phyloP scores from a whole-genome alignment of 345 rosid genomes.

The Populus nigra region DNA sequence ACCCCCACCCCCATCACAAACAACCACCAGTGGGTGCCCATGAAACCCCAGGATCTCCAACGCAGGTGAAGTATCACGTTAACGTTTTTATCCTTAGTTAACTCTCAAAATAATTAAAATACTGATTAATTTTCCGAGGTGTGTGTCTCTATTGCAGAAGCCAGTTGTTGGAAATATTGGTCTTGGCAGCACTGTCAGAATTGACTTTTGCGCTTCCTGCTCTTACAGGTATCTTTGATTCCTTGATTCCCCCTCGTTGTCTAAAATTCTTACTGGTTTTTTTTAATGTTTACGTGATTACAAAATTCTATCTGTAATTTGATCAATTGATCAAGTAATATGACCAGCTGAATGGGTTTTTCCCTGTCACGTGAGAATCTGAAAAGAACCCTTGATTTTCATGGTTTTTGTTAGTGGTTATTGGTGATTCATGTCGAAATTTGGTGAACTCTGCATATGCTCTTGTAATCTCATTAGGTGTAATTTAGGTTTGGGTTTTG shows the following conservation, averaged over 20 bases:
- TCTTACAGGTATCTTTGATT: constrained; percentile 50
- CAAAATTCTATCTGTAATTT: no score
- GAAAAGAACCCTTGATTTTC: neutral
- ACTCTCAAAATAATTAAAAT: neutral
- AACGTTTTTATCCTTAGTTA: neutral
- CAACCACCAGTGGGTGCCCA: constrained; percentile 3
- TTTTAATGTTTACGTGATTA: neutral
- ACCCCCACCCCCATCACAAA: constrained; percentile 26
- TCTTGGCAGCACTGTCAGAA: constrained; percentile 58
- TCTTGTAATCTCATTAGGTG: neutral
- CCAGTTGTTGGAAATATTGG: constrained; percentile 49
- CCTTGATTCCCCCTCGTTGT: neutral
- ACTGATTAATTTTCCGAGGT: neutral
- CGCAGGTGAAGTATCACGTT: constrained; percentile 33
- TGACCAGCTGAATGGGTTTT: neutral
- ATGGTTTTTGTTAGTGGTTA: neutral
- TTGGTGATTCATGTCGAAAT: neutral
- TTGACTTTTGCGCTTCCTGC: constrained; percentile 84
- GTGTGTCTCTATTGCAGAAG: constrained; percentile 35
- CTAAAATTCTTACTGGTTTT: neutral
- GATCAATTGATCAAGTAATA: neutral
- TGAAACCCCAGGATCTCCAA: constrained; percentile 47
- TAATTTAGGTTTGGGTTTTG: neutral
- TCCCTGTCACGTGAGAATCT: neutral
- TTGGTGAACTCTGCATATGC: neutral